Evolutionary conservation across 108 stramenopile species (phyloP).

Genomic region (Poteriospumella lacustris): DNA sequence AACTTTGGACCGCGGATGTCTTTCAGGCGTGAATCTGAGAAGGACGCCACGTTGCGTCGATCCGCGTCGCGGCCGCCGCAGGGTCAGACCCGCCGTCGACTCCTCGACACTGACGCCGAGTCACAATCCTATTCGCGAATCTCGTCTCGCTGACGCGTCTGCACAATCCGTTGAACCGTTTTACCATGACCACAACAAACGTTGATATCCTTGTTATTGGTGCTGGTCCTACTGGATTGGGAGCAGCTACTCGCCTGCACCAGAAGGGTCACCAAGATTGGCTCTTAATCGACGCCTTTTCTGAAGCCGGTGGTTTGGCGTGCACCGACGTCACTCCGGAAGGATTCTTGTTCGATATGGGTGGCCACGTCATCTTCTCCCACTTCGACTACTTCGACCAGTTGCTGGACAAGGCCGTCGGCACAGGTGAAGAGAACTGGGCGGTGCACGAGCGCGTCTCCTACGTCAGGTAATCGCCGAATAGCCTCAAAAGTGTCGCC

Average conservation of each 20-base stretch:
- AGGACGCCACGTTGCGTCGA: too few relatives aligned
- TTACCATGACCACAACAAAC: too few relatives aligned
- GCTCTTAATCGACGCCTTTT: conserved; percentile 8
- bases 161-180: too few relatives aligned
- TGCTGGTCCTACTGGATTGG: conserved; percentile 26
- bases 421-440: conserved; percentile 18
- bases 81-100: too few relatives aligned
- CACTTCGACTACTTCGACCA: conserved; percentile 29
- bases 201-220: conserved; percentile 26
- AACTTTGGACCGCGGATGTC: too few relatives aligned
- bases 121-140: too few relatives aligned
- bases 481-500: neutral
- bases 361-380: conserved; percentile 28
- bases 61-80: too few relatives aligned
- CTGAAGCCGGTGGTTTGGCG: conserved; percentile 15
- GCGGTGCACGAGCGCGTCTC: conserved; percentile 27
- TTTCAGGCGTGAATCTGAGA: too few relatives aligned
- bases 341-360: conserved; percentile 25
- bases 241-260: conserved; percentile 14
- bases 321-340: conserved; percentile 27
- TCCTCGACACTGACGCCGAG: too few relatives aligned
- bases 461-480: conserved; percentile 19
- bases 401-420: conserved; percentile 19
- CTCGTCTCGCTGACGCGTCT: too few relatives aligned
- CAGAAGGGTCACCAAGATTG: neutral